These are phyloP conservation scores for Mycena leptocephala DNA, from an alignment of 768 basidiomycete genomes.

Conservation along the genomic window DNA sequence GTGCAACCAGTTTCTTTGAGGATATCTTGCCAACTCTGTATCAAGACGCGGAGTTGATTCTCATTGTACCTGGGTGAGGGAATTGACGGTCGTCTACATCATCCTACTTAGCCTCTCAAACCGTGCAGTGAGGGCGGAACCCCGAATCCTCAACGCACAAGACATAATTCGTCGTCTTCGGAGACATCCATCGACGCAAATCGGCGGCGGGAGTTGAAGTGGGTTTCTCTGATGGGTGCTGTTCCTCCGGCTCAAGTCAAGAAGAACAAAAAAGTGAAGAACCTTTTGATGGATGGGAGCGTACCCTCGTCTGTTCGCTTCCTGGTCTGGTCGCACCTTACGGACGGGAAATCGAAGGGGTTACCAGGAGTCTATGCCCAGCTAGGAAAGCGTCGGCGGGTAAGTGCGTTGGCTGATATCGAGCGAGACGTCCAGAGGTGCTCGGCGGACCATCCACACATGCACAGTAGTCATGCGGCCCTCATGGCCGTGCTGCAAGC, in stretches of 20 bases:
- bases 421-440: conserved; percentile 70
- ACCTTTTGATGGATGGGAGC: conserved; percentile 77
- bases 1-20: too few relatives aligned
- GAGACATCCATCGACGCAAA: conserved; percentile 74
- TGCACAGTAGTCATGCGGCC: conserved; percentile 71
- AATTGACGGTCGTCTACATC: too few relatives aligned
- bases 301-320: conserved; percentile 90
- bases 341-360: conserved; percentile 81
- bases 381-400: conserved; percentile 70
- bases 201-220: conserved; percentile 82
- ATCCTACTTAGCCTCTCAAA: too few relatives aligned
- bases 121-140: too few relatives aligned
- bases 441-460: conserved; percentile 73
- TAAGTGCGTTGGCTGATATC: conserved; percentile 67
- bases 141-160: too few relatives aligned
- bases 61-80: too few relatives aligned
- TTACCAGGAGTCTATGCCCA: conserved; percentile 81
- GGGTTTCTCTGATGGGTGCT: conserved; percentile 77
- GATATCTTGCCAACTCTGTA: too few relatives aligned
- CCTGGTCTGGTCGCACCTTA: conserved; percentile 88
- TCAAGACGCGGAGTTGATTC: too few relatives aligned
- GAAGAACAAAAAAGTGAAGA: conserved; percentile 87
- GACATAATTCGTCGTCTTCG: conserved; percentile 42
- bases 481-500: conserved; percentile 76
- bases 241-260: conserved; percentile 74